Evolutionary conservation across 768 basidiomycete species (phyloP).

Genomic region (Mycena haematopus): DNA sequence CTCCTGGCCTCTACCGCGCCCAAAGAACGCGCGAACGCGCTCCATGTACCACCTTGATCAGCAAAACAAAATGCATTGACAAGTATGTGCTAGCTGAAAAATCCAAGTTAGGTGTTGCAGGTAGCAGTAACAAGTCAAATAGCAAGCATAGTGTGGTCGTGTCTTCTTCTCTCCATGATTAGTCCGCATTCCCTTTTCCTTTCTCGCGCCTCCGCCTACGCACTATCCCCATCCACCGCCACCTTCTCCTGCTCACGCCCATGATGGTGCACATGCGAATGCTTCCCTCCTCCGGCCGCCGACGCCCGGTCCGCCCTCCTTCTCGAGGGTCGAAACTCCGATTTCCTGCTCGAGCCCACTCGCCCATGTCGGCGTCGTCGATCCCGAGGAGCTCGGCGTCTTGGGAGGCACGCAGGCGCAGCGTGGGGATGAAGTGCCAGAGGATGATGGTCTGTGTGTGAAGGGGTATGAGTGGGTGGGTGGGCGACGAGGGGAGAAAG

Average conservation of each 20-base stretch:
- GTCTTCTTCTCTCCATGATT: no score
- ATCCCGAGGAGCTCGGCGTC: slow-evolving; percentile 82
- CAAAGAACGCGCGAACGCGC: no score
- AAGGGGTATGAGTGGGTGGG: no score
- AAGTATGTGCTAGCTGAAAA: no score
- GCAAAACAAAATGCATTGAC: no score
- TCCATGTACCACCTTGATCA: no score
- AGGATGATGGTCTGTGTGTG: slow-evolving; percentile 71
- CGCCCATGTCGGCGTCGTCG: slow-evolving; percentile 90
- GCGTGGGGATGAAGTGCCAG: slow-evolving; percentile 86
- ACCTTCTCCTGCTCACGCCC: slow-evolving; percentile 19
- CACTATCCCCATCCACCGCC: not conserved
- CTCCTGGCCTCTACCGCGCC: no score
- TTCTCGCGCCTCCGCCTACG: not conserved
- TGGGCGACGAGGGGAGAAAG: no score
- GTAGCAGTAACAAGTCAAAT: no score
- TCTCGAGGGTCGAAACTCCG: slow-evolving; percentile 44
- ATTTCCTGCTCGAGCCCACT: slow-evolving; percentile 73
- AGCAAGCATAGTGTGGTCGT: no score
- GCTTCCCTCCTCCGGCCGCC: slow-evolving; percentile 26
- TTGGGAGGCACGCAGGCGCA: slow-evolving; percentile 70
- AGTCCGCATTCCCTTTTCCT: no score
- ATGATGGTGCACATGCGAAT: slow-evolving; percentile 17
- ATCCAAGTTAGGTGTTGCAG: no score
- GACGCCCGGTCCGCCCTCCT: slow-evolving; percentile 23